phyloP scores from a whole-genome alignment of 441 rosid species.

The Populus hybrid region DNA sequence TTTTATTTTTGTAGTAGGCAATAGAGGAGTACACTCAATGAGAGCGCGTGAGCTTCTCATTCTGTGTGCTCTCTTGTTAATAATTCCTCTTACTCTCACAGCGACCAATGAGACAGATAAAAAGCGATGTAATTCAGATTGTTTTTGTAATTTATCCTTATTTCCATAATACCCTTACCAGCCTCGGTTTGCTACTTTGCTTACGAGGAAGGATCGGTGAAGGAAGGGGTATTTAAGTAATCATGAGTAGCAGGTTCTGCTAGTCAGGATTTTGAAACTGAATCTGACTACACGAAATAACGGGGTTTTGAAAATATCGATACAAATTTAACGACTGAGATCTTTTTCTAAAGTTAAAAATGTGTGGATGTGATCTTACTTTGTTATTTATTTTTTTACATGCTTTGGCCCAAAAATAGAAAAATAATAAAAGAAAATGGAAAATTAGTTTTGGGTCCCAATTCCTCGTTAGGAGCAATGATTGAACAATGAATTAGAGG shows the following conservation, averaged over 20 bases:
- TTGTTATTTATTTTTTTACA: background rate
- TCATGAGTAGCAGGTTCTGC: constrained; percentile 25
- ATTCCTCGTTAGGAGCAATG: background rate
- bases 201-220: background rate
- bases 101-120: constrained; percentile 48
- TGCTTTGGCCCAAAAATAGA: background rate
- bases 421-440: background rate
- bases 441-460: constrained; percentile 14
- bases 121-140: constrained; percentile 40
- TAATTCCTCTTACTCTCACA: constrained; percentile 32
- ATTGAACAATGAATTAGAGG: too few relatives aligned
- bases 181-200: too few relatives aligned
- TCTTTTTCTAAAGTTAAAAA: constrained; percentile 20
- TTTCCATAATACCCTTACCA: constrained; percentile 29
- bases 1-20: too few relatives aligned
- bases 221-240: constrained; percentile 24
- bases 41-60: constrained; percentile 12
- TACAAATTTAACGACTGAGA: constrained; percentile 51
- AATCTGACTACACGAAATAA: constrained; percentile 56
- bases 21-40: background rate
- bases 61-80: constrained; percentile 5
- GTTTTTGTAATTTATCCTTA: constrained; percentile 19
- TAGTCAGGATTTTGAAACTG: constrained; percentile 45
- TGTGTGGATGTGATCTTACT: constrained; percentile 32
- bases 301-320: constrained; percentile 45